Conservation (phyloP, 371 early-diverging fungal genomes). For the Basidiobolus meristosporus region DNA sequence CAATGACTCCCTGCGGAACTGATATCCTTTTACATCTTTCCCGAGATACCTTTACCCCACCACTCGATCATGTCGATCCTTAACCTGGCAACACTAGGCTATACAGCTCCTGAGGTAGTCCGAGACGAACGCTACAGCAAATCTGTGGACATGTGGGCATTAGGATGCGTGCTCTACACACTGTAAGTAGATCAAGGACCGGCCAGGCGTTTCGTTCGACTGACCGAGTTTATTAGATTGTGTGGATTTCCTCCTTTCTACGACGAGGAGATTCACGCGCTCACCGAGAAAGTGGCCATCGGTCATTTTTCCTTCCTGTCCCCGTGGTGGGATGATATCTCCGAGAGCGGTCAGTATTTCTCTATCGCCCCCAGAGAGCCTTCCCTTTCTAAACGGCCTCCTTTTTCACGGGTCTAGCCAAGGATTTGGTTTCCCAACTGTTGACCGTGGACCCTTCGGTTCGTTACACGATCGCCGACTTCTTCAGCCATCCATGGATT, state of each 20-base stretch:
- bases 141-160: slow-evolving; percentile 87
- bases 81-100: no score
- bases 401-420: no score
- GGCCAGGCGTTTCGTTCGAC: no score
- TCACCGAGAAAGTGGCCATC: slow-evolving; percentile 55
- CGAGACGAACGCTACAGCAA: slow-evolving; percentile 59
- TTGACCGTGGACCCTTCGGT: slow-evolving; percentile 63
- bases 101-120: slow-evolving; percentile 86
- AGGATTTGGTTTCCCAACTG: slow-evolving; percentile 62
- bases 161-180: slow-evolving; percentile 81
- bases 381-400: no score
- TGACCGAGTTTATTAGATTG: no score
- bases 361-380: no score
- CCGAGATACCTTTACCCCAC: no score
- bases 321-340: slow-evolving; percentile 83
- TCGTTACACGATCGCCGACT: slow-evolving; percentile 65
- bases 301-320: slow-evolving; percentile 53
- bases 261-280: slow-evolving; percentile 49
- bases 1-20: not conserved
- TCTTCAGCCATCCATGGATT: slow-evolving; percentile 71
- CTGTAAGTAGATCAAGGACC: no score
- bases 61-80: no score
- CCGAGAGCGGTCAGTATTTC: no score
- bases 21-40: not conserved
- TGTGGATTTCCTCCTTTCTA: slow-evolving; percentile 85